Evolutionary conservation across 805 yeast species (phyloP).

Genomic region (Saturnispora galanensis): DNA sequence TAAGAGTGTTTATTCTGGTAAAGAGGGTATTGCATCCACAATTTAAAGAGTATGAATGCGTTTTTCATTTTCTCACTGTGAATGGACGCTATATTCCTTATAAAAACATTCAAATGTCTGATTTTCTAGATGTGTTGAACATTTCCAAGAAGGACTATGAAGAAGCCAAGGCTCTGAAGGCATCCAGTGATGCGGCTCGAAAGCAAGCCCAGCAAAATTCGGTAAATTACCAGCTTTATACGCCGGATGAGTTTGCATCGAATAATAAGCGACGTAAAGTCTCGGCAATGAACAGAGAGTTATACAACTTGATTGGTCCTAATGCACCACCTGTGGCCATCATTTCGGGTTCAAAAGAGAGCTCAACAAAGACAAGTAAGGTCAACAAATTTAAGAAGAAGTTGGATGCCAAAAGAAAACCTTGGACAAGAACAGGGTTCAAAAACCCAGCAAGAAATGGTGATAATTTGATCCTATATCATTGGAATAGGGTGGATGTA

Average conservation of each 20-base stretch:
- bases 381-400: slow-evolving; percentile 47
- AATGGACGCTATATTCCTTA: neutral
- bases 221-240: slow-evolving; percentile 11
- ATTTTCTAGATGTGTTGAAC: slow-evolving; percentile 69
- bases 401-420: slow-evolving; percentile 35
- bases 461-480: slow-evolving; percentile 42
- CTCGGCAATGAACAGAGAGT: slow-evolving; percentile 78
- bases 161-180: slow-evolving; percentile 25
- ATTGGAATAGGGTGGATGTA: slow-evolving; percentile 75
- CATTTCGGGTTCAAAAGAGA: slow-evolving; percentile 13
- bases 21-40: too few species aligned
- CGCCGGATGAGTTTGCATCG: slow-evolving; percentile 17
- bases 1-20: too few species aligned
- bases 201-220: slow-evolving; percentile 7
- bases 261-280: slow-evolving; percentile 26
- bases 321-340: slow-evolving; percentile 78
- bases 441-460: slow-evolving; percentile 42
- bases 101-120: slow-evolving; percentile 28
- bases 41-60: too few species aligned
- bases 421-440: slow-evolving; percentile 72
- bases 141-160: slow-evolving; percentile 34
- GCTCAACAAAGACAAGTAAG: slow-evolving; percentile 15
- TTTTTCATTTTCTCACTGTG: too few species aligned
- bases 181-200: slow-evolving; percentile 9
- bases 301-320: slow-evolving; percentile 81